These are phyloP conservation scores for Colletotrichum gloeosporioides DNA, from an alignment of 2,329 filamentous ascomycete species.

Conservation along the genomic window DNA sequence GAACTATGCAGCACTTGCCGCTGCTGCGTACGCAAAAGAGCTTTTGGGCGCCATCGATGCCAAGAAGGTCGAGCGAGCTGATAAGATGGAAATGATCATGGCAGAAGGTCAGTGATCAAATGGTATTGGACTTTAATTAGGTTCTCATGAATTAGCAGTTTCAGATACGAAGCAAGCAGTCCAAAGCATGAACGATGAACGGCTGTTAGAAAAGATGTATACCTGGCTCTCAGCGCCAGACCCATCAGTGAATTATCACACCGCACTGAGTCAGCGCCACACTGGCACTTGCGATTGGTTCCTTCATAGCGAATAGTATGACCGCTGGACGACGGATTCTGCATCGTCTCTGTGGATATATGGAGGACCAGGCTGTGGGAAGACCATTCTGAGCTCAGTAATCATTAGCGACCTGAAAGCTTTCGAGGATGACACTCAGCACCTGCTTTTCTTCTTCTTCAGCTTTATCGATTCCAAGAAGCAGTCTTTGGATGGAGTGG, in stretches of 20 bases:
- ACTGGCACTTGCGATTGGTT: not conserved
- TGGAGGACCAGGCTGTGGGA: not conserved
- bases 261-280: not conserved
- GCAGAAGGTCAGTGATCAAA: no score
- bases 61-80: rapidly evolving
- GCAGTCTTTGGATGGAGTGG: not conserved
- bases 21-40: constrained; percentile 26
- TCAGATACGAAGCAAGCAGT: no score
- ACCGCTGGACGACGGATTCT: not conserved
- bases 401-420: not conserved
- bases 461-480: not conserved
- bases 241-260: no score
- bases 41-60: rapidly evolving
- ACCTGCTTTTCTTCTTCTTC: not conserved
- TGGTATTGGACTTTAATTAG: no score
- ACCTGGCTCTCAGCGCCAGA: not conserved
- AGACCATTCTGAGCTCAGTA: not conserved
- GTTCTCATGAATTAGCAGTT: no score
- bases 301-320: not conserved
- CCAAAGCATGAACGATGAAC: no score
- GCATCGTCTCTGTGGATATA: not conserved
- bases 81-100: no score
- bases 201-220: no score
- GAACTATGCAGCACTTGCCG: constrained; percentile 23
- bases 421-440: not conserved